These are phyloP conservation scores for Globisporangium paroecandrum DNA, from an alignment of 352 stramenopile species.

Conservation along the genomic window DNA sequence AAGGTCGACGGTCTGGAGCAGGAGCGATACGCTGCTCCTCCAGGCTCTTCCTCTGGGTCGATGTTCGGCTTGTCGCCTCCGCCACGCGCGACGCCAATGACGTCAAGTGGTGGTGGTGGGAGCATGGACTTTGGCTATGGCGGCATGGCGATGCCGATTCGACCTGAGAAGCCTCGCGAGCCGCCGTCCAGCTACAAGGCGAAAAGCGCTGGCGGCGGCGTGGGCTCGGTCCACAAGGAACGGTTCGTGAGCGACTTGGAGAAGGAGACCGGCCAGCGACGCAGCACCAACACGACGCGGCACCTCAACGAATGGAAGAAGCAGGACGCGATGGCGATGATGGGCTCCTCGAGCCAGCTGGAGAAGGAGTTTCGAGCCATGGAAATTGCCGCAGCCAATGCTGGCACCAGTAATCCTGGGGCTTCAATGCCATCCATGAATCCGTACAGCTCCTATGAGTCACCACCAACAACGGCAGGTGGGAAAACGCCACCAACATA, in stretches of 20 bases:
- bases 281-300: slow-evolving; percentile 24
- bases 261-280: slow-evolving; percentile 60
- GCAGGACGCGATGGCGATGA: slow-evolving; percentile 19
- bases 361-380: slow-evolving; percentile 48
- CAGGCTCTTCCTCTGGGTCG: not conserved
- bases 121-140: slow-evolving; percentile 1
- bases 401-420: not conserved
- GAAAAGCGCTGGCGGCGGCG: slow-evolving; percentile 12
- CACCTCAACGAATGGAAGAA: slow-evolving; percentile 37
- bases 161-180: slow-evolving; percentile 49
- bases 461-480: slow-evolving; percentile 10
- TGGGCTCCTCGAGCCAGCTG: slow-evolving; percentile 34
- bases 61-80: slow-evolving; percentile 12
- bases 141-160: slow-evolving; percentile 32
- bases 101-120: not conserved
- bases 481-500: slow-evolving; percentile 15
- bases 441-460: slow-evolving; percentile 1
- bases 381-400: slow-evolving; percentile 9
- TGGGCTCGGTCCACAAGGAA: slow-evolving; percentile 50
- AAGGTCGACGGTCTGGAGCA: slow-evolving; percentile 48
- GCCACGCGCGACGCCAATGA: slow-evolving; percentile 12
- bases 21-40: slow-evolving; percentile 23
- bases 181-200: slow-evolving; percentile 6
- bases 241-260: slow-evolving; percentile 73
- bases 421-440: not conserved